Base-by-base conservation (phyloP, 2,329 filamentous ascomycete genomes). In the Phialophora tarda region DNA sequence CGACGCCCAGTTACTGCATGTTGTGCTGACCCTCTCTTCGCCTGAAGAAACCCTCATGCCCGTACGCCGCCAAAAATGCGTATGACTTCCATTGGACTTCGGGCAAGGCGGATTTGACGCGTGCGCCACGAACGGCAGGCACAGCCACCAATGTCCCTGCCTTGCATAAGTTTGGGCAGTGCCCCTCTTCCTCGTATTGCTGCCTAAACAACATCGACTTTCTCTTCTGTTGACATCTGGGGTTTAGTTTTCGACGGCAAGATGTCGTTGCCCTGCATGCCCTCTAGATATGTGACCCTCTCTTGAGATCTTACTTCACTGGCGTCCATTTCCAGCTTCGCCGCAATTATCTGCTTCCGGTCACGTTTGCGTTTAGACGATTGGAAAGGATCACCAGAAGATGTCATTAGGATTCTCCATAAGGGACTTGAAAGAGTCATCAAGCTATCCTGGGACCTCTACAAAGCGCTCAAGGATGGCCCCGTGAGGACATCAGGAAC, bases 391-490 rank as follows among this genome's bases (percentile, higher is more conserved):
- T 14, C 34, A 41, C 34, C 14, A 17, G 34, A 41, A 41, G 23
- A 62, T 54, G 28, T 62, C 59, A 4, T 62, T 54, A 11, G 59
- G 47, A 23, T 53, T 38, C 28, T 62, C 59, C 5, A 21, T 54
- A 10, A 62, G 23, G 3, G 47, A 62, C 47, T 62, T 62, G 21
- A 54, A 53, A 26, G 47, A 62, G 44, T 62, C 11, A 38, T 62
- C 59, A 62, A 62, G 24, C n/a, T 62, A 53, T 62, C 59, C 12
- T 55, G 44, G 59, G 26, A 54, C 17, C 47, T 62, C 3, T 62
- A 62, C 47, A 47, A 24, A 28, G 30, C 12, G 17, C 47, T 62
- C 8, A 62, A 44, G 47, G 59, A 62, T n/a, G 41, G 47, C n/a
- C 59, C 44, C 21, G n/a, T n/a, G 26, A 62, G 41, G 59, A 62